Evolutionary conservation across 2,329 filamentous ascomycete genomes (phyloP).

Genomic region (Hortaea sp.): DNA sequence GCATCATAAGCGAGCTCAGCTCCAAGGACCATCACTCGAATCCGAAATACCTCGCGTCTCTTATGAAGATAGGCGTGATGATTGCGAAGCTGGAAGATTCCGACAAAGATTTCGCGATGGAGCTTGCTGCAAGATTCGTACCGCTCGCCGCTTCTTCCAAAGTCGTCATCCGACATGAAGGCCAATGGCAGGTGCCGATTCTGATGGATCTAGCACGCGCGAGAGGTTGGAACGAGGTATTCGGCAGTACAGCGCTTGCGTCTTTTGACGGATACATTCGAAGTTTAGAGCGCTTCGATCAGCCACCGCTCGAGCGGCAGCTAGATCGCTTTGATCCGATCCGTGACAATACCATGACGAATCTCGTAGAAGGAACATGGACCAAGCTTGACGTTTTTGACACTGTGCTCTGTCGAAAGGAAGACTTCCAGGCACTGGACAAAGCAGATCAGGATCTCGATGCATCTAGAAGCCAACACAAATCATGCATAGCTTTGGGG

Average conservation of each 20-base stretch:
- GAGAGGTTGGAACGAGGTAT: slow-evolving; percentile 28
- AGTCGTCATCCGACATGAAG: slow-evolving; percentile 43
- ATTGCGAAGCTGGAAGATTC: slow-evolving; percentile 28
- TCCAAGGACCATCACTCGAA: slow-evolving; percentile 36
- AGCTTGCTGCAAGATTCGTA: slow-evolving; percentile 33
- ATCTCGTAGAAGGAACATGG: slow-evolving; percentile 38
- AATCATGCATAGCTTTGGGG: slow-evolving; percentile 24
- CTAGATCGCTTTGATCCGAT: slow-evolving; percentile 34
- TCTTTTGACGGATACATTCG: slow-evolving; percentile 36
- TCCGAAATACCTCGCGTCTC: slow-evolving; percentile 37
- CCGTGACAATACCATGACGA: slow-evolving; percentile 32
- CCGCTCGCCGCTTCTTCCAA: slow-evolving; percentile 39
- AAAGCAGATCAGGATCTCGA: slow-evolving; percentile 12
- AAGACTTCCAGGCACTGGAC: slow-evolving; percentile 32
- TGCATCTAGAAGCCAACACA: not conserved
- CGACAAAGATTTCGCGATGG: slow-evolving; percentile 28
- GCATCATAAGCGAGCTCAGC: slow-evolving; percentile 28
- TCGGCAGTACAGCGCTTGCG: slow-evolving; percentile 30
- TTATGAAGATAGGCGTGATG: slow-evolving; percentile 38
- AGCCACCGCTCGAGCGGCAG: slow-evolving; percentile 27
- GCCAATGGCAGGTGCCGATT: slow-evolving; percentile 38
- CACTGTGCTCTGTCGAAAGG: slow-evolving; percentile 23
- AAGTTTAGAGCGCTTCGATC: slow-evolving; percentile 33
- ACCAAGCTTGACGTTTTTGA: slow-evolving; percentile 34
- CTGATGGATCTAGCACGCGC: slow-evolving; percentile 31